Conservation (phyloP, 169 alveolate species). For the Eimeria necatrix region DNA sequence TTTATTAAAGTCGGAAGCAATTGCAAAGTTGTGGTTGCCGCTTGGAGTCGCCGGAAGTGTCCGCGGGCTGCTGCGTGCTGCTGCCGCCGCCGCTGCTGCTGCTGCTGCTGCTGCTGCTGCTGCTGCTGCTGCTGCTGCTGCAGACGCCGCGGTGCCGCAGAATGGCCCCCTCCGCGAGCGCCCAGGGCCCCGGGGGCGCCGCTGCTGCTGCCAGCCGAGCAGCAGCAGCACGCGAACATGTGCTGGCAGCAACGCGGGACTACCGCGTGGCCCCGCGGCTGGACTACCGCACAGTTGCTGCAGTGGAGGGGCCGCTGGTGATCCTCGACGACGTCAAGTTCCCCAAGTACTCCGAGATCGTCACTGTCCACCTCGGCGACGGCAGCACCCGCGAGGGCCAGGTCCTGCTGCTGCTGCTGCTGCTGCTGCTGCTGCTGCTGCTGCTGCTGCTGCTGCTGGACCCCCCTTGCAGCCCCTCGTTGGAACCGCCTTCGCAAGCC, state of each 20-base stretch:
- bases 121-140: not conserved
- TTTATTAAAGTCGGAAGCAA: too few relatives aligned
- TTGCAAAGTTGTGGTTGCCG: too few relatives aligned
- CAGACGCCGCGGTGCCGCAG: not conserved
- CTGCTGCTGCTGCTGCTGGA: not conserved
- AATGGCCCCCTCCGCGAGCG: not conserved
- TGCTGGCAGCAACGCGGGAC: conserved; percentile 95
- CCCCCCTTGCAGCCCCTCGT: not conserved
- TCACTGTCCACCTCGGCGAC: conserved; percentile 97
- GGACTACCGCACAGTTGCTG: conserved; percentile 97
- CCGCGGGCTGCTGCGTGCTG: not conserved
- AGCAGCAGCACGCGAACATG: conserved; percentile 82
- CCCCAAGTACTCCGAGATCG: conserved; percentile 99
- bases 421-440: conserved; percentile 6
- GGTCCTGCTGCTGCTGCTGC: conserved; percentile 36
- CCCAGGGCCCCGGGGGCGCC: not conserved
- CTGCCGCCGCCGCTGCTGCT: not conserved
- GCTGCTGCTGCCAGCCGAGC: not conserved
- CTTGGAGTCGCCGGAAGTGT: too few relatives aligned
- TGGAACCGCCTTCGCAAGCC: too few relatives aligned
- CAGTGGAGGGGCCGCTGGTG: conserved; percentile 96
- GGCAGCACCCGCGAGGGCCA: conserved; percentile 94
- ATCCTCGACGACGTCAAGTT: conserved; percentile 99
- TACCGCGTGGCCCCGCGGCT: conserved; percentile 96
- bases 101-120: not conserved